Evolutionary conservation across 2,329 filamentous ascomycete species (phyloP).

Genomic region (Cercospora canescens): DNA sequence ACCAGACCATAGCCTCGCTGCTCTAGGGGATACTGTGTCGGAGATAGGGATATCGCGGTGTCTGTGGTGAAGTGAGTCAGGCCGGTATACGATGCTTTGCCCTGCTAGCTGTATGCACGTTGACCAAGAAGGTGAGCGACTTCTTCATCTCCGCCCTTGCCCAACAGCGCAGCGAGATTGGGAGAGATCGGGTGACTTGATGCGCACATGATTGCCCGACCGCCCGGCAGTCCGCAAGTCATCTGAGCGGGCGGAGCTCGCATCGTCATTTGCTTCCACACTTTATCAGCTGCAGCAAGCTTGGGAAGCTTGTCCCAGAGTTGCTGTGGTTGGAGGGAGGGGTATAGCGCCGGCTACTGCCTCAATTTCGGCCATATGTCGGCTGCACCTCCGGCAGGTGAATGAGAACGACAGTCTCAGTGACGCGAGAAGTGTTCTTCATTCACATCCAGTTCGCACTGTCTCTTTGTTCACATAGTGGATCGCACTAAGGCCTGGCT

Average conservation of each 20-base stretch:
- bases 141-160: not conserved
- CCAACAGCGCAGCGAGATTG: not conserved
- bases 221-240: not conserved
- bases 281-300: constrained; percentile 1
- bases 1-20: constrained; percentile 6
- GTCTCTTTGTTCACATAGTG: too few relatives aligned
- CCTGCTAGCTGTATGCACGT: not conserved
- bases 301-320: not conserved
- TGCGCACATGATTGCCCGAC: not conserved
- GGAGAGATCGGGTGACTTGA: not conserved
- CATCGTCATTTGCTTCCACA: not conserved
- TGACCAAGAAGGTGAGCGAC: not conserved
- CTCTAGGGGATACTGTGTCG: not conserved
- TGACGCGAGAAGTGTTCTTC: too few relatives aligned
- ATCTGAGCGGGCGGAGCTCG: not conserved
- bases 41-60: not conserved
- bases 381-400: not conserved
- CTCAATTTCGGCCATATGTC: not conserved
- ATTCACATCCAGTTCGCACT: too few relatives aligned
- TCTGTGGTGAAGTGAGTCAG: not conserved
- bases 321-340: not conserved
- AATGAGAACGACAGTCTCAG: not conserved
- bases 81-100: not conserved
- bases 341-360: not conserved
- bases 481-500: too few relatives aligned